Base-by-base conservation (phyloP, 2,329 filamentous ascomycete species). In the Verticillium nubilum region DNA sequence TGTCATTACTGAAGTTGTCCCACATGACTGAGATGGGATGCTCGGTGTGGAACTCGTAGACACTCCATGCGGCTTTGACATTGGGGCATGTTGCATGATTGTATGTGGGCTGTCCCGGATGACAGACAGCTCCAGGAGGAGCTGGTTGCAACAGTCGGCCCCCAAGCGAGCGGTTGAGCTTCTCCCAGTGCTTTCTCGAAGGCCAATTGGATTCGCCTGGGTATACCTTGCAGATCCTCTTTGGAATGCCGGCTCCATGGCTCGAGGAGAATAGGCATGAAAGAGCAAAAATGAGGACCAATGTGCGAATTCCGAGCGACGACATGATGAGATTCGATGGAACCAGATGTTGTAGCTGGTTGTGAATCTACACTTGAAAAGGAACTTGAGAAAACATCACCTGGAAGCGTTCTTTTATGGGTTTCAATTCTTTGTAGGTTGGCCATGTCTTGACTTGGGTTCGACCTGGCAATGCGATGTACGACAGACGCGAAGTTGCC, bases 201-300 rank as follows among this genome's bases (percentile, higher is more conserved):
- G 83, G 83, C 83, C 82, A 85, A 54, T 67, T 67, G 7, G 67
- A 26, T 15, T 76, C 74, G 23, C 73, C 75, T 1, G 80, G 81
- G 53, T 76, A 78, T 2, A 78, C 72, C 67, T 82, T 84, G 70
- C 81, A 84, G 2, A 58, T 10, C 42, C 25, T 23, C 19, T 47
- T 17, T 50, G 54, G 54, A 6, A 35, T 23, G 35, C 33, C 47
- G 31, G 25, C n/a, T 17, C 33, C 54, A 37, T 37, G n/a, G 33
- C 25, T 15, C 15, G n/a, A 13, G n/a, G 54, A 26, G 25, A 25
- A 17, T 33, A 56, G 31, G 27, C 54, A 56, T 13, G 54, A 26
- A 4, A 56, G 26, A 19, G 26, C 54, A 26, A 56, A 35, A 9
- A 47, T 7, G 17, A 56, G 25, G 17, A 47, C 25, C 23, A 17